Percentiles rank a stretch among this genome's conserved stretches.
These are phyloP conservation scores for Cercospora sesami DNA, from an alignment of 2,329 filamentous ascomycete genomes.

Conservation along the genomic window DNA sequence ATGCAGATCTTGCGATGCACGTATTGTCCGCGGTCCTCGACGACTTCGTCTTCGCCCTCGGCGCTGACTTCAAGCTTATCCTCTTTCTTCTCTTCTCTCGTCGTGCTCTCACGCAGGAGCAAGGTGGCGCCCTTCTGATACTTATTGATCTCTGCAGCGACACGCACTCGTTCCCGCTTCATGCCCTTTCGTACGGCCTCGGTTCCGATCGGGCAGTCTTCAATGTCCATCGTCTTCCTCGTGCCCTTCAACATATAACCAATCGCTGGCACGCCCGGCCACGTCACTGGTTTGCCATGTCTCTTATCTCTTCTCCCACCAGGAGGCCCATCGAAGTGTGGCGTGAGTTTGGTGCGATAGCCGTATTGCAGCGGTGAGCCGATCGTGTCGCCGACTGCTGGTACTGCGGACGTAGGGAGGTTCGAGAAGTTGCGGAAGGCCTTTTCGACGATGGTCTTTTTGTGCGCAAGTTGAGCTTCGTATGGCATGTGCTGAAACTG, in stretches of 20 bases:
- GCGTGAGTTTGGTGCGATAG: constrained; percentile 95
- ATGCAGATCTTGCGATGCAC: constrained; percentile 84
- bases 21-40: constrained; percentile 59
- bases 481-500: constrained; percentile 98
- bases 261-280: constrained; percentile 70
- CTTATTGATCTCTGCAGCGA: constrained; percentile 66
- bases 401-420: constrained; percentile 72
- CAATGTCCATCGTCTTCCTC: constrained; percentile 81
- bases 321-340: constrained; percentile 84
- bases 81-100: constrained; percentile 57
- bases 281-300: constrained; percentile 57
- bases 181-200: constrained; percentile 79
- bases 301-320: constrained; percentile 50
- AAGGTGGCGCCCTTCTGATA: constrained; percentile 85
- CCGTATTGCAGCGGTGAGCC: constrained; percentile 87
- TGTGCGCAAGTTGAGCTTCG: constrained; percentile 77
- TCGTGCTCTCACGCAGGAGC: constrained; percentile 81
- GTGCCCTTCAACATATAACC: constrained; percentile 90
- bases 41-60: constrained; percentile 51
- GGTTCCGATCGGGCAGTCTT: constrained; percentile 95
- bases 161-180: constrained; percentile 72
- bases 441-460: constrained; percentile 82
- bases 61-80: constrained; percentile 39
- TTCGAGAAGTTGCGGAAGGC: constrained; percentile 90
- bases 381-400: constrained; percentile 77